Evolutionary conservation across 352 stramenopile genomes (phyloP), one percentile per base, ranked within the genome.

Genomic region (Phytophthora rubi): DNA sequence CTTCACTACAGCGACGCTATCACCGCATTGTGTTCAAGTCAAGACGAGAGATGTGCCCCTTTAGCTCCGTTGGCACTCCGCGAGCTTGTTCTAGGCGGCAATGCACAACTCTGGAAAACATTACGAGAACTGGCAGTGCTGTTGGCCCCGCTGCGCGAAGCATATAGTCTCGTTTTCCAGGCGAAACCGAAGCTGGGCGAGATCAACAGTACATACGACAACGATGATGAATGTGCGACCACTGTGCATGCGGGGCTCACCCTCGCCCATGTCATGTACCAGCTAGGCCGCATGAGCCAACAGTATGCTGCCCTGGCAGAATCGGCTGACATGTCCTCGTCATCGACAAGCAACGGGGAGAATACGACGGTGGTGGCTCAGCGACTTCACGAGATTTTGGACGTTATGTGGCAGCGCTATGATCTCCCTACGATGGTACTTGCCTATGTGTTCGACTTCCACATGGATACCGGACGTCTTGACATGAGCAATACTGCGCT

Each of bases 361-460:
- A 53, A 54, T 23, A 75, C 56, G 23, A 51, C 42, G 26, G 53
- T 57, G 42, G 73, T 91, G 8, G 84, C 85, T 4, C 70, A 85
- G 26, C 66, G 76, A 15, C 68, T 94, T 60, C 65, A 83, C 26
- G 64, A 76, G 26, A 70, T 82, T n/a, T 56, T 95, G 12, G 77
- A 92, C 45, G 62, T 62, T 2, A 80, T 89, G 59, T 95, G 88
- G 88, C 77, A 81, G 12, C 79, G 83, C 8, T 95, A 94, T 62
- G 86, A 95, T 28, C 37, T 93, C 37, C 85, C 86, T 2, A 76
- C 70, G 6, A 93, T 92, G 82, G 75, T 90, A 18, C 81, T 95
- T 4, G 85, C 88, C 10, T 94, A 84, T 59, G 79, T 91, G 18
- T 92, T 94, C 48, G 81, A 95, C 70, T 90, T 94, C 64, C 85